These are phyloP conservation scores for Moesziomyces aphidis DNA, from an alignment of 1,284 basidiomycete species.

Conservation along the genomic window DNA sequence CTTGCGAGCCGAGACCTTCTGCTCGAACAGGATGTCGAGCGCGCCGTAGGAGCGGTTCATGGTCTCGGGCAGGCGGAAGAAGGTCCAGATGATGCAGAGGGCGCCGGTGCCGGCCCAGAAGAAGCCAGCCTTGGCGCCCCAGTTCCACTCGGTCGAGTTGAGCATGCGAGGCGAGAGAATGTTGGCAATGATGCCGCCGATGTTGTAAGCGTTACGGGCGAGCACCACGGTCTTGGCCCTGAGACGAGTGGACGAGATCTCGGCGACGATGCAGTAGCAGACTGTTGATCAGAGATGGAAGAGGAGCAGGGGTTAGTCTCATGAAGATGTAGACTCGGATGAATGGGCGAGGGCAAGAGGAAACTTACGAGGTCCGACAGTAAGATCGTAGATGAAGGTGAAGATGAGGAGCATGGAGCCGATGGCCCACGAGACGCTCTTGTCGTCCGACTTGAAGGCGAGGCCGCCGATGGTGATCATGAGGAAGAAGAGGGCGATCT, in stretches of 20 bases:
- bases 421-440: conserved; percentile 65
- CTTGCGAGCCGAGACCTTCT: conserved; percentile 65
- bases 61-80: conserved; percentile 68
- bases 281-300: conserved; percentile 12
- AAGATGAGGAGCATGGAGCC: conserved; percentile 70
- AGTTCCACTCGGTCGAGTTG: conserved; percentile 69
- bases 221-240: conserved; percentile 72
- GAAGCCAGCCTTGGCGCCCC: conserved; percentile 68
- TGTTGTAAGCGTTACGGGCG: conserved; percentile 70
- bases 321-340: not conserved
- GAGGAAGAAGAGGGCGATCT: conserved; percentile 68
- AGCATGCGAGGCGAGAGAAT: conserved; percentile 70
- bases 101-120: conserved; percentile 69
- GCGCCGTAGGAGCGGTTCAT: conserved; percentile 69
- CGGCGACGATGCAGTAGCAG: conserved; percentile 70
- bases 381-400: conserved; percentile 69
- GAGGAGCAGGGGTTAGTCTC: not conserved
- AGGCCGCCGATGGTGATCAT: conserved; percentile 72
- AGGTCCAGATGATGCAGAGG: conserved; percentile 68
- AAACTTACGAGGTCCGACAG: conserved; percentile 68
- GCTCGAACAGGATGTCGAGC: conserved; percentile 69
- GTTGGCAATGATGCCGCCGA: conserved; percentile 67
- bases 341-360: not conserved
- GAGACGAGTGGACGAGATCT: conserved; percentile 70
- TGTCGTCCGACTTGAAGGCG: conserved; percentile 31